Conservation (phyloP, 805 yeast species). For the Millerago galiae region DNA sequence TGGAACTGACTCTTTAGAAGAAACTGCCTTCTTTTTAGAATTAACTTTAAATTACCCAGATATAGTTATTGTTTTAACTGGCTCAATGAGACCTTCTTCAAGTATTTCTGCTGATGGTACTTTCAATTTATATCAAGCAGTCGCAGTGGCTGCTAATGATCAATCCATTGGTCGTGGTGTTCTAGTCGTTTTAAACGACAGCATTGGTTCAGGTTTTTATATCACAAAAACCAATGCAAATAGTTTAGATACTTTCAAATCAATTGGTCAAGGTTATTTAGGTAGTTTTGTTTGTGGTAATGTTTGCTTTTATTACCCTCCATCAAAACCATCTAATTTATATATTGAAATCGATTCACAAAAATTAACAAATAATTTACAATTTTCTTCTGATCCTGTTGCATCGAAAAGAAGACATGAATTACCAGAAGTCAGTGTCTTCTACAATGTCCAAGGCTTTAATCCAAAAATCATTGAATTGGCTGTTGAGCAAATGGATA, state of each 20-base stretch:
- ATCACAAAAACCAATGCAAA: constrained; percentile 68
- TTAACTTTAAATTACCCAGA: constrained; percentile 36
- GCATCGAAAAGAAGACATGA: constrained; percentile 22
- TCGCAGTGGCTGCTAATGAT: constrained; percentile 50
- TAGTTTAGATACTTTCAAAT: constrained; percentile 62
- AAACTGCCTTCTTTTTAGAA: constrained; percentile 60
- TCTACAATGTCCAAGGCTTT: constrained; percentile 59
- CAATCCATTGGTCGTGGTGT: constrained; percentile 53
- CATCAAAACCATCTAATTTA: constrained; percentile 44
- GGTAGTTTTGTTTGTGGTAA: constrained; percentile 65
- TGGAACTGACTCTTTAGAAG: constrained; percentile 67
- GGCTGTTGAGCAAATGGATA: constrained; percentile 37
- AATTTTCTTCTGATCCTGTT: constrained; percentile 20
- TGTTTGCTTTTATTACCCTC: constrained; percentile 59
- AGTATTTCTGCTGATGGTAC: constrained; percentile 69
- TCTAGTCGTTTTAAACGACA: constrained; percentile 59
- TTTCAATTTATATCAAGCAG: constrained; percentile 66
- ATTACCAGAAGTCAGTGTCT: constrained; percentile 42
- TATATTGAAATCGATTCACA: constrained; percentile 31
- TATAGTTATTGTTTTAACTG: constrained; percentile 61
- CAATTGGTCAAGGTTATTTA: constrained; percentile 61
- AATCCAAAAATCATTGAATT: constrained; percentile 41
- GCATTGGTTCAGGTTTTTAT: constrained; percentile 64
- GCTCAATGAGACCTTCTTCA: constrained; percentile 71
- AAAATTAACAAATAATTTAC: constrained; percentile 12